Evolutionary conservation across 2,329 filamentous ascomycete species (phyloP).

Genomic region (Fusarium tjaetaba): DNA sequence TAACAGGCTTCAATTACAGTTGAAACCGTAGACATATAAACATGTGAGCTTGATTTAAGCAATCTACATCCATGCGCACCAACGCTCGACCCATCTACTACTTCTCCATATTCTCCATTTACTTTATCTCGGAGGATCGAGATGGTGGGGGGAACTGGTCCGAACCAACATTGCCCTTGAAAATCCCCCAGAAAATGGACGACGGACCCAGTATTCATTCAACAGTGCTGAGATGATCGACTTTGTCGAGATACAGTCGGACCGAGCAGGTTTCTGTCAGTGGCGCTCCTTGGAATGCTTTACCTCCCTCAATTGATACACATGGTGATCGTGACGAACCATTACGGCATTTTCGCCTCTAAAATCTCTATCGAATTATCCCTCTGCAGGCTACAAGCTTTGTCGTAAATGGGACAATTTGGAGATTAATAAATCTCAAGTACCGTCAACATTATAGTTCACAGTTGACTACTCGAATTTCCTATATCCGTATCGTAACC

Average conservation of each 20-base stretch:
- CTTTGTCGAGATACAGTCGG: neutral
- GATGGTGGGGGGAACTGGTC: slow-evolving; percentile 19
- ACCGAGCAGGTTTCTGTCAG: neutral
- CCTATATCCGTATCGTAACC: neutral
- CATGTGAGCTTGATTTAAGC: neutral
- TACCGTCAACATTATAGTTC: accelerated
- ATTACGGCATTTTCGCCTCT: neutral
- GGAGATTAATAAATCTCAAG: neutral
- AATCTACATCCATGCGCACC: neutral
- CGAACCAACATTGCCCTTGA: slow-evolving; percentile 13
- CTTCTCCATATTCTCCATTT: slow-evolving; percentile 21
- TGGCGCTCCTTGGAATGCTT: neutral
- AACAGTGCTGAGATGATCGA: neutral
- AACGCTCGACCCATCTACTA: slow-evolving; percentile 21
- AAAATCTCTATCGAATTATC: neutral
- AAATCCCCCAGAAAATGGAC: slow-evolving; percentile 20
- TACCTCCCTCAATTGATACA: too few species aligned
- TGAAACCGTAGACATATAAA: neutral
- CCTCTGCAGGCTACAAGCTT: neutral
- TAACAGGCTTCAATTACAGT: neutral
- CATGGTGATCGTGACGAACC: too few species aligned
- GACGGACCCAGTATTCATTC: slow-evolving; percentile 27
- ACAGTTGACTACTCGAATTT: neutral
- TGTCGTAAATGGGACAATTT: neutral
- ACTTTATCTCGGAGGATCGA: slow-evolving; percentile 22